Base-by-base conservation (phyloP, 345 rosid genomes). In the Linum usitatissimum region DNA sequence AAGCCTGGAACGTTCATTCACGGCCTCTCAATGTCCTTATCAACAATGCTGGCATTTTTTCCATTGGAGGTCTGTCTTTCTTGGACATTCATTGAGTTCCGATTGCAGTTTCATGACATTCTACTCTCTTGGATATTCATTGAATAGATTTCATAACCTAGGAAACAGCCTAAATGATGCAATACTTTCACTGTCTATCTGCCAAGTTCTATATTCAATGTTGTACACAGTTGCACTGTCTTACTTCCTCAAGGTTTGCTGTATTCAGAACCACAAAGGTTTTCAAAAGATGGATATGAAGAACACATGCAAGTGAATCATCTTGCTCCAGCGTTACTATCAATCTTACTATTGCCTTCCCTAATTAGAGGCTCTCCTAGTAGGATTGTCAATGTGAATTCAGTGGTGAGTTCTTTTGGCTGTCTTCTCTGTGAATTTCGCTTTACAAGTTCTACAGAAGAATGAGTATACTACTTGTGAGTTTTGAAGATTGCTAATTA, bases 231-330 rank as follows among this genome's bases (percentile, higher is more conserved):
- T 31, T 31, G 3, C 36, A 31, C 36, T 31, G 38, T 34, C 38
- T 34, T 34, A 3, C 38, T 34, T 34, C 1, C 38, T 34, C 15
- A 58, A n/a, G 9, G 67, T 59, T 39, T 17, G 28, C 28, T 72
- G 60, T 64, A 21, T 70, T 61, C 72, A 90, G 96, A 83, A 74
- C 85, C 92, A 30, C 96, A 93, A 73, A 87, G 75, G 51, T 86
- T 93, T 77, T 90, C 99, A 23, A 87, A 83, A 68, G 90, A 93
- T 70, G 95, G 92, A 39, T 76, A 82, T 70, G 97, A 93, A 80
- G 87, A 86, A 59, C 99, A 93, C 68, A 84, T 90, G 92, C 97
- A 90, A 93, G 99, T 90, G 49, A 93, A 93, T 81, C 97, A 93
- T 82, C 76, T 93, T 63, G 96, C 96, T 75, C 97, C 97, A 58